These are phyloP conservation scores for Penicillium brasilianum DNA, from an alignment of 2,329 filamentous ascomycete species.

Conservation along the genomic window DNA sequence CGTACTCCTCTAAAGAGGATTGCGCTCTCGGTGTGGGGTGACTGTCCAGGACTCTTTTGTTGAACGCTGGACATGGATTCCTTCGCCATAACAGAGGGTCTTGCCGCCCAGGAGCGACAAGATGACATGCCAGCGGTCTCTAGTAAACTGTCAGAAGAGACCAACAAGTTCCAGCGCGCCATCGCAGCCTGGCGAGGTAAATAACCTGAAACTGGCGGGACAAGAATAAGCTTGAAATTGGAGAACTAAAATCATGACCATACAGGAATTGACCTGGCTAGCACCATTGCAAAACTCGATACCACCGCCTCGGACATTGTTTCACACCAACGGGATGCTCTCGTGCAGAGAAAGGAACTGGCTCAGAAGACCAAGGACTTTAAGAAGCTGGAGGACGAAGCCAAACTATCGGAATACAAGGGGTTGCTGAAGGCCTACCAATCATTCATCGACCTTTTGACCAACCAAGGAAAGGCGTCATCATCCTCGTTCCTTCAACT, in stretches of 20 bases:
- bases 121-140: constrained; percentile 32
- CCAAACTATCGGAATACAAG: constrained; percentile 88
- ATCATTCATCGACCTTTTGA: constrained; percentile 93
- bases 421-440: constrained; percentile 93
- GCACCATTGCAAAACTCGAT: constrained; percentile 83
- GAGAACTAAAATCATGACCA: constrained; percentile 9
- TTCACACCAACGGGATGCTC: constrained; percentile 89
- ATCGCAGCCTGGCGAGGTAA: constrained; percentile 95
- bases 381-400: constrained; percentile 85
- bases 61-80: constrained; percentile 46
- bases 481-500: constrained; percentile 91
- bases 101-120: constrained; percentile 40
- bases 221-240: not conserved
- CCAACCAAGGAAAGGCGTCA: constrained; percentile 92
- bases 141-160: constrained; percentile 56
- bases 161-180: constrained; percentile 95
- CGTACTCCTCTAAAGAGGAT: constrained; percentile 26
- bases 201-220: constrained; percentile 27
- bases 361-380: constrained; percentile 99
- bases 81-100: constrained; percentile 49
- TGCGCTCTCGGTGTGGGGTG: constrained; percentile 35
- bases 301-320: constrained; percentile 95
- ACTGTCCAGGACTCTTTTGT: constrained; percentile 21
- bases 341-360: constrained; percentile 92
- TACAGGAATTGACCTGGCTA: constrained; percentile 79